Percentiles rank a stretch among this genome's conserved stretches.
phyloP scores from a whole-genome alignment of 2,329 filamentous ascomycete genomes.

The Aspergillus persii region DNA sequence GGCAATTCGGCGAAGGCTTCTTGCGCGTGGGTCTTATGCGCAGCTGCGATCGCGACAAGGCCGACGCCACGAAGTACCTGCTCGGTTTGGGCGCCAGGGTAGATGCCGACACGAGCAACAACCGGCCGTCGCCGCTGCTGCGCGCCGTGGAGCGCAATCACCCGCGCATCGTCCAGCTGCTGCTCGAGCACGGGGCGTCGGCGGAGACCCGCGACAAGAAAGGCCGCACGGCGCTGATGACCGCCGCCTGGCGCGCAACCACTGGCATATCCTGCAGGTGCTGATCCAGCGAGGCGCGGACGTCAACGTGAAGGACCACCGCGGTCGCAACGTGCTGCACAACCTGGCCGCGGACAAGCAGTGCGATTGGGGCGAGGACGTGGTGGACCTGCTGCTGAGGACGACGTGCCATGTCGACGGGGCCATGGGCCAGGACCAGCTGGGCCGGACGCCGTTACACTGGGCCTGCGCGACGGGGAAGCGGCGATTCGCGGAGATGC shows the following conservation, averaged over 20 bases:
- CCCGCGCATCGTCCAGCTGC: constrained; percentile 45
- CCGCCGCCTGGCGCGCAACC: constrained; percentile 45
- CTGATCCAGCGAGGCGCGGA: constrained; percentile 37
- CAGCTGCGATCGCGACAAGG: constrained; percentile 38
- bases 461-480: constrained; percentile 61
- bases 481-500: constrained; percentile 47
- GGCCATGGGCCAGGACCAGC: constrained; percentile 39
- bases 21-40: constrained; percentile 42
- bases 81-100: constrained; percentile 39
- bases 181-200: constrained; percentile 37
- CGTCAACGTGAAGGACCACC: constrained; percentile 33
- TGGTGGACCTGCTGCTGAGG: constrained; percentile 41
- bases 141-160: constrained; percentile 41
- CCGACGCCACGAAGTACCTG: constrained; percentile 33
- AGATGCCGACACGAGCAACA: constrained; percentile 26
- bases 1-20: constrained; percentile 38
- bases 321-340: constrained; percentile 37
- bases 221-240: constrained; percentile 44
- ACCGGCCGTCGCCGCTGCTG: constrained; percentile 34
- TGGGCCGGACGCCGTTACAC: constrained; percentile 54
- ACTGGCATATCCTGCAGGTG: constrained; percentile 38
- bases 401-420: constrained; percentile 43
- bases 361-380: constrained; percentile 48
- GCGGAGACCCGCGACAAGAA: constrained; percentile 45
- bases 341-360: constrained; percentile 47